phyloP scores from a whole-genome alignment of 2,329 filamentous ascomycete species.

The Ophiocordyceps unilateralis region DNA sequence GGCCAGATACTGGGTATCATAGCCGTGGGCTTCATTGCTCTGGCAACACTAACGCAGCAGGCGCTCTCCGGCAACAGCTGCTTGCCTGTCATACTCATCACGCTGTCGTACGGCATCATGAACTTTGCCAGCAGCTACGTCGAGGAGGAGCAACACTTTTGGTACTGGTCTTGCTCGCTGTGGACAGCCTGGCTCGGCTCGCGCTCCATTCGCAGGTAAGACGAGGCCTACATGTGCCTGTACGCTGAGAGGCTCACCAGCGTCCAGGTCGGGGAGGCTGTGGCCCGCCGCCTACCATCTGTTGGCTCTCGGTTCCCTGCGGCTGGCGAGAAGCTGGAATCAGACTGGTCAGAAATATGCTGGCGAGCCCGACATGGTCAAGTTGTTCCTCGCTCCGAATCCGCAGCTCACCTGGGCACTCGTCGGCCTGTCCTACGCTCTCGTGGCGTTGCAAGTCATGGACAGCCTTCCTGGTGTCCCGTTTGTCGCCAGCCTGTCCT shows the following conservation, averaged over 20 bases:
- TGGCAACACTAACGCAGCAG: constrained; percentile 4
- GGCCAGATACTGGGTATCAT: constrained; percentile 21
- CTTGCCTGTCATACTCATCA: constrained; percentile 30
- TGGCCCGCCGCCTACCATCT: constrained; percentile 15
- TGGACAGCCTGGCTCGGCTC: constrained; percentile 44
- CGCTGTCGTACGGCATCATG: constrained; percentile 56
- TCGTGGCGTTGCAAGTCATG: constrained; percentile 31
- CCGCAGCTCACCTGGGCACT: constrained; percentile 57
- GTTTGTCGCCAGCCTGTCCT: constrained; percentile 20
- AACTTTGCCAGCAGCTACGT: constrained; percentile 99
- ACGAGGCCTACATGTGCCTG: neutral
- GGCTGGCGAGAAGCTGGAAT: constrained; percentile 70
- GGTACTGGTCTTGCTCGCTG: constrained; percentile 74
- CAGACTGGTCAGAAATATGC: constrained; percentile 95
- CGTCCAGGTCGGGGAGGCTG: constrained; percentile 10
- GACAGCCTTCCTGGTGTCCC: constrained; percentile 24
- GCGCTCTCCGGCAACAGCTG: constrained; percentile 7
- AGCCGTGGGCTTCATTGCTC: constrained; percentile 10
- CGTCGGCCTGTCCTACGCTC: constrained; percentile 50
- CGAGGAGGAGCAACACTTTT: constrained; percentile 96
- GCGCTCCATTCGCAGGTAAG: constrained; percentile 24
- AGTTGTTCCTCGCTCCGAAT: constrained; percentile 46
- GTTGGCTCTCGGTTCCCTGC: constrained; percentile 40
- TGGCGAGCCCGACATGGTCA: constrained; percentile 75
- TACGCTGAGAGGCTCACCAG: constrained; percentile 1